These are phyloP conservation scores for Candida vartiovaarae DNA, from an alignment of 805 yeast species.

Conservation along the genomic window DNA sequence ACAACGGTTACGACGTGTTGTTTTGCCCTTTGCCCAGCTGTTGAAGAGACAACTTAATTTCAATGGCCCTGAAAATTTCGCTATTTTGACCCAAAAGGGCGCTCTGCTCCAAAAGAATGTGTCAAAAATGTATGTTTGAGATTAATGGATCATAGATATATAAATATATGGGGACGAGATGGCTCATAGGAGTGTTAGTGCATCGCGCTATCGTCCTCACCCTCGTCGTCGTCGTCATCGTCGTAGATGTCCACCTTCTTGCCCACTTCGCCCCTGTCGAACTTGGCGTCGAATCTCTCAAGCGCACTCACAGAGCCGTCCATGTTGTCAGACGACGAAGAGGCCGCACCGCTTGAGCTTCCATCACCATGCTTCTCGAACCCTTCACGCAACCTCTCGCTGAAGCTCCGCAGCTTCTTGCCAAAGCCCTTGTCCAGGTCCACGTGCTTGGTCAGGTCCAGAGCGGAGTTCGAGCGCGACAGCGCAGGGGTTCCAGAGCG, in stretches of 20 bases:
- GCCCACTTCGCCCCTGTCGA: conserved; percentile 35
- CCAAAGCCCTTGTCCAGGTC: conserved; percentile 19
- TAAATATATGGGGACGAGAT: neutral
- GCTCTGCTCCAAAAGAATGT: no score
- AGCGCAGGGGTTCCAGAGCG: conserved; percentile 15
- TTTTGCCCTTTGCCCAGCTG: no score
- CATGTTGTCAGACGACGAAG: neutral
- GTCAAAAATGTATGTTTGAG: no score
- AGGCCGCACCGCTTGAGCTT: neutral
- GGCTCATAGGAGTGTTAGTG: no score
- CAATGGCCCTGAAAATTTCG: no score
- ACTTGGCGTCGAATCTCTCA: conserved; percentile 30
- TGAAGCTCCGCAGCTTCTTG: conserved; percentile 9
- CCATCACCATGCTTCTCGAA: conserved; percentile 14
- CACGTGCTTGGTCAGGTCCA: neutral
- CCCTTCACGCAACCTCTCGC: conserved; percentile 17
- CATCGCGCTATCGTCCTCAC: no score
- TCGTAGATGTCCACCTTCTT: conserved; percentile 25
- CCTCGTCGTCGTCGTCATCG: conserved; percentile 4
- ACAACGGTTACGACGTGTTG: no score
- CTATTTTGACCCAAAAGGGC: no score
- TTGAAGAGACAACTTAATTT: no score
- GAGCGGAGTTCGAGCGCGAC: conserved; percentile 9
- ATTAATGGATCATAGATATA: neutral
- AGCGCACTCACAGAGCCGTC: conserved; percentile 3